phyloP scores from a whole-genome alignment of 140 eudicot genomes.

The Ambrosia hybrid region DNA sequence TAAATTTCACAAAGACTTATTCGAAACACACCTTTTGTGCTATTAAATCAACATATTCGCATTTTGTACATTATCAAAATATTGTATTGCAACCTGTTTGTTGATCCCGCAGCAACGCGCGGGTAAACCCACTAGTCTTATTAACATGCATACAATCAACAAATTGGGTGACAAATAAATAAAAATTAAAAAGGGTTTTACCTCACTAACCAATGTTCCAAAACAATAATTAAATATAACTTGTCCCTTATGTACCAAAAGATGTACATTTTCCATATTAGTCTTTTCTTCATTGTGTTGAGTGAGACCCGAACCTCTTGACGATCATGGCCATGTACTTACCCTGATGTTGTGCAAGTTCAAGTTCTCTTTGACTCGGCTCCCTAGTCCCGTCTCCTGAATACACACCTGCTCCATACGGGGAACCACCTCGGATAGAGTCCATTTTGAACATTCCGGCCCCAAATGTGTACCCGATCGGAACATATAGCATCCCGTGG shows the following conservation, averaged over 20 bases:
- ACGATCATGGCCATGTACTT: constrained; percentile 73
- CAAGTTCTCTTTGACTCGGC: constrained; percentile 63
- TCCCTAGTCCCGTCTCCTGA: constrained; percentile 69
- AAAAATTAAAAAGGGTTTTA: not conserved
- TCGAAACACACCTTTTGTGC: too few relatives aligned
- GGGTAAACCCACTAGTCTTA: too few relatives aligned
- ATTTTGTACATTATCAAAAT: too few relatives aligned
- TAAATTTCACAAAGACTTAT: too few relatives aligned
- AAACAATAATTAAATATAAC: not conserved
- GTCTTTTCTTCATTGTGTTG: not conserved
- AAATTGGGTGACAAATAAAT: constrained; percentile 12
- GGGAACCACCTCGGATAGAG: constrained; percentile 65
- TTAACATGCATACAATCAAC: constrained; percentile 14
- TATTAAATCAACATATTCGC: too few relatives aligned
- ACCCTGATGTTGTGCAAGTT: constrained; percentile 79
- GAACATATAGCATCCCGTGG: constrained; percentile 80
- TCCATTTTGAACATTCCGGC: constrained; percentile 87
- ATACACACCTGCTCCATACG: constrained; percentile 72
- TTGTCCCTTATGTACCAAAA: constrained; percentile 1
- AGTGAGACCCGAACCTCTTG: constrained; percentile 35
- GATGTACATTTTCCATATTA: not conserved
- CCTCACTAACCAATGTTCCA: constrained; percentile 1
- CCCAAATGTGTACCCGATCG: constrained; percentile 79
- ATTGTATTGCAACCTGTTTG: too few relatives aligned
- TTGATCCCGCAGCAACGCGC: too few relatives aligned